Evolutionary conservation across 805 yeast species (phyloP), one percentile per base, ranked within the genome.

Genomic region (Candida anglica): DNA sequence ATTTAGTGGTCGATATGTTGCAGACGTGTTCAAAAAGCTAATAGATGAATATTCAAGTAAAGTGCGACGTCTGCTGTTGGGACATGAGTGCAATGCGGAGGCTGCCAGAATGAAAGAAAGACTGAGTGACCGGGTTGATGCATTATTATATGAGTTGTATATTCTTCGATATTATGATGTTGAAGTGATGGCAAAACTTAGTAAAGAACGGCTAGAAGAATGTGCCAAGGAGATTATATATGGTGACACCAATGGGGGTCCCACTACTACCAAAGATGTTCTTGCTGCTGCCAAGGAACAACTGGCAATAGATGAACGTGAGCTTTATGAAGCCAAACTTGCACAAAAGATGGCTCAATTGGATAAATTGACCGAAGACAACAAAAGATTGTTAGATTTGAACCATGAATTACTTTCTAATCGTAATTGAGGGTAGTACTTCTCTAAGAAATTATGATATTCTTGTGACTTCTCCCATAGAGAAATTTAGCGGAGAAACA

Each of bases 341-440:
- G 24, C 30, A 19, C 30, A 31, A 32, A 35, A 14, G 25, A 38
- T 16, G 5, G 15, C 24, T 11, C 24, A 30, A 18, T 30, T 52
- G 15, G 45, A 46, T 6, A 28, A 38, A 9, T 37, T 43, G 27
- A 40, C 46, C 30, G 35, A 38, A 2, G 65, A 60, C 32, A 59
- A 59, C 33, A 56, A 50, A 37, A 38, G 50, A 27, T 38, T 60
- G 16, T 45, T 60, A 31, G 62, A 58, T 16, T 43, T 60, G 42
- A 59, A 60, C 37, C 63, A 56, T 28, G 51, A 47, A 16, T 39
- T 60, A 27, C 28, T 55, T n/a, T n/a, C n/a, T n/a, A n/a, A n/a
- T n/a, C n/a, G n/a, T n/a, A n/a, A 6, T 24, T 11, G 28, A 38
- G 34, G n/a, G n/a, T n/a, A n/a, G n/a, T n/a, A n/a, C n/a, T n/a